These are phyloP conservation scores for Macaranga tanarius DNA, from an alignment of 441 rosid species.

Conservation along the genomic window DNA sequence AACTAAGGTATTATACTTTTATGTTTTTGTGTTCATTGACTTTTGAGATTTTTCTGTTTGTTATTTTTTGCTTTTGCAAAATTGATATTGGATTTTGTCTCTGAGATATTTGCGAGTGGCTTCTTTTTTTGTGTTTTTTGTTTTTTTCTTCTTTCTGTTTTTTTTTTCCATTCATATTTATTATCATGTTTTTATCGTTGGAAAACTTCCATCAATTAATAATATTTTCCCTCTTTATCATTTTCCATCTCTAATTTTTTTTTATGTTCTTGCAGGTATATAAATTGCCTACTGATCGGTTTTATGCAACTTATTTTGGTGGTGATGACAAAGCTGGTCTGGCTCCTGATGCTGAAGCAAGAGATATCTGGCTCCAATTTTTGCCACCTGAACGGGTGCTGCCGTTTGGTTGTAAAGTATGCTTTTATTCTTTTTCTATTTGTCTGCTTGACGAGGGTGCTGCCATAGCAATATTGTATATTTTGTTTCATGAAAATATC, in stretches of 20 bases:
- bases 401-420: constrained; percentile 92
- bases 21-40: background rate
- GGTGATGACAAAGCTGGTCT: constrained; percentile 93
- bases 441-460: background rate
- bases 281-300: constrained; percentile 65
- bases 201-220: background rate
- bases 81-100: background rate
- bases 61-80: background rate
- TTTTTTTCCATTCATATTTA: too few species aligned
- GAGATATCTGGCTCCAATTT: constrained; percentile 73
- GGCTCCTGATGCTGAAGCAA: constrained; percentile 86
- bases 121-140: background rate
- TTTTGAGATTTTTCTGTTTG: background rate
- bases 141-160: too few species aligned
- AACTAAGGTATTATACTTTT: constrained; percentile 47
- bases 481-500: background rate
- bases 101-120: background rate
- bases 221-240: background rate
- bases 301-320: constrained; percentile 96
- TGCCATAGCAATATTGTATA: background rate
- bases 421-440: constrained; percentile 21
- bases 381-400: constrained; percentile 78
- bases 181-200: too few species aligned
- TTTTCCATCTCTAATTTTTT: background rate
- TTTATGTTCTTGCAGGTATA: constrained; percentile 52